Evolutionary conservation across 1,284 basidiomycete genomes (phyloP).

Genomic region (Ustilago trichophora): DNA sequence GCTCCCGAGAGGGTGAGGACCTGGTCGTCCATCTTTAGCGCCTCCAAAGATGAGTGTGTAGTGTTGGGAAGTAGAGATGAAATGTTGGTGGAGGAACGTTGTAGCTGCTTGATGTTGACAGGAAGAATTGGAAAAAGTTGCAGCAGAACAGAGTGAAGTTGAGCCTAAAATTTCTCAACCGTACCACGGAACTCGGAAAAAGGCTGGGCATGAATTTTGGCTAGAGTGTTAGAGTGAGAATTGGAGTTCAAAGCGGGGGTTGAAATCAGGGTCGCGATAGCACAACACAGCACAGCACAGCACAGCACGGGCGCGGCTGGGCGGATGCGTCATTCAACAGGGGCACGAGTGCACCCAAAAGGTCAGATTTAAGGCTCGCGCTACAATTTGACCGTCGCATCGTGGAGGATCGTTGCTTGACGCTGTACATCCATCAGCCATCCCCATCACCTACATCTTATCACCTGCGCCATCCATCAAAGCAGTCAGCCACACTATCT

Average conservation of each 20-base stretch:
- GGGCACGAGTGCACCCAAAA: conserved; percentile 2
- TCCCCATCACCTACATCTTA: too few relatives aligned
- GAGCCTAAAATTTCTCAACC: conserved; percentile 4
- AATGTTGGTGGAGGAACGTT: not conserved
- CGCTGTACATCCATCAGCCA: too few relatives aligned
- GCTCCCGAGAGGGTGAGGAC: conserved; percentile 41
- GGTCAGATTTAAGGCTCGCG: conserved; percentile 1
- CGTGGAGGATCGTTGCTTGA: too few relatives aligned
- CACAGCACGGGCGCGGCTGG: too few relatives aligned
- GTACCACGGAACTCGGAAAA: too few relatives aligned
- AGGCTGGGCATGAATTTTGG: too few relatives aligned
- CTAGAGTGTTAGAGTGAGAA: not conserved
- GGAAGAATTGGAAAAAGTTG: conserved; percentile 2
- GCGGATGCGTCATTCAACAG: conserved; percentile 44
- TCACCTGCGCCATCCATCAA: not conserved
- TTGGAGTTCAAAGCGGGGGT: conserved; percentile 6
- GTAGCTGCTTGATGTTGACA: not conserved
- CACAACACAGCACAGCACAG: too few relatives aligned
- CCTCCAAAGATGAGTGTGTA: not conserved
- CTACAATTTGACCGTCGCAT: too few relatives aligned
- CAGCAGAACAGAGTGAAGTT: too few relatives aligned
- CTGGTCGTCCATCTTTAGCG: conserved; percentile 28
- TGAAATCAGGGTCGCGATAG: conserved; percentile 5
- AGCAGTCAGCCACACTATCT: too few relatives aligned
- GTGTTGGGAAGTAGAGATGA: not conserved